phyloP scores from a whole-genome alignment of 139 green algal species.

The Spirogloea muscicola region DNA sequence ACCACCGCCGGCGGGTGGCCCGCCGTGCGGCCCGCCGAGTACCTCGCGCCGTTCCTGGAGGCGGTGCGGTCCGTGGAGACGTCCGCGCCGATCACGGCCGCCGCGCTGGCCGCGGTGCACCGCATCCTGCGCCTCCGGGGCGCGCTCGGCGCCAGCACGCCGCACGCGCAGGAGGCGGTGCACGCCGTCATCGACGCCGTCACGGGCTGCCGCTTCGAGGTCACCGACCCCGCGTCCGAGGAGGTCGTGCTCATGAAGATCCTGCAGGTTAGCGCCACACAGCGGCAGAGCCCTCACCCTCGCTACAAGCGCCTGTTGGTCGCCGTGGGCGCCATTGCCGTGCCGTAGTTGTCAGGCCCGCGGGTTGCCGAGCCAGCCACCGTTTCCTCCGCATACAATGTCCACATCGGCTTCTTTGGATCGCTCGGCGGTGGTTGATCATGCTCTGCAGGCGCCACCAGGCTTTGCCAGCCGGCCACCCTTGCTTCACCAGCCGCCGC shows the following conservation, averaged over 20 bases:
- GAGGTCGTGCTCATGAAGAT: conserved; percentile 91
- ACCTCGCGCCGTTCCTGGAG: conserved; percentile 83
- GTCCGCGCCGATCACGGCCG: conserved; percentile 77
- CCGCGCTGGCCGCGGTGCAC: conserved; percentile 72
- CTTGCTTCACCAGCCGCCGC: too few relatives aligned
- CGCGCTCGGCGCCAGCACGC: not conserved
- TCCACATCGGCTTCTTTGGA: too few relatives aligned
- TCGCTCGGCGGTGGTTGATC: too few relatives aligned
- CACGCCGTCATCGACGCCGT: conserved; percentile 76
- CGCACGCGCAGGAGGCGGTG: conserved; percentile 62
- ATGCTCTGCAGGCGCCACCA: too few relatives aligned
- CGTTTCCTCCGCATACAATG: too few relatives aligned
- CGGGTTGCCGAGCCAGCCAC: too few relatives aligned
- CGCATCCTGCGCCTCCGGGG: conserved; percentile 65
- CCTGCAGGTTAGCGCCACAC: too few relatives aligned
- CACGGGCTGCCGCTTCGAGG: conserved; percentile 84
- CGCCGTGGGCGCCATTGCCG: too few relatives aligned
- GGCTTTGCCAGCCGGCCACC: too few relatives aligned
- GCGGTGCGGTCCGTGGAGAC: conserved; percentile 79
- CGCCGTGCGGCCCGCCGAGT: conserved; percentile 70
- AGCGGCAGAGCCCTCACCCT: too few relatives aligned
- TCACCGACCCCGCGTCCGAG: conserved; percentile 74
- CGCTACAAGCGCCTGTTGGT: too few relatives aligned
- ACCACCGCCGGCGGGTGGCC: not conserved
- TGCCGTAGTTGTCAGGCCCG: too few relatives aligned